Conservation (phyloP, 257 asterid genomes). For the Orobanche coerulescens region DNA sequence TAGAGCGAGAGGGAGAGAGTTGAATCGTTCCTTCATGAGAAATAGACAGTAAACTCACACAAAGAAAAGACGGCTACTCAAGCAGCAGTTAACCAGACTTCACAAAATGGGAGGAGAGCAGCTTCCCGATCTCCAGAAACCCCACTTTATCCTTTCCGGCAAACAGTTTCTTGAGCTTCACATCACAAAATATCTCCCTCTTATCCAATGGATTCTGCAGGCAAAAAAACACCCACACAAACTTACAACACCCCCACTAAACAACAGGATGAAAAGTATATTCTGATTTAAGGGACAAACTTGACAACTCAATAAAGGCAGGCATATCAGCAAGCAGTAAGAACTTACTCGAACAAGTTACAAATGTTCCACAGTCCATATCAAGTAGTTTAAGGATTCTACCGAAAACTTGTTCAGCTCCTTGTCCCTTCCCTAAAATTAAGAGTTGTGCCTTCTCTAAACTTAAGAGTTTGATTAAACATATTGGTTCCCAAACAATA, state of each 20-base stretch:
- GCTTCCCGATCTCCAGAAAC: conserved; percentile 46
- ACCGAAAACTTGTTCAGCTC: background rate
- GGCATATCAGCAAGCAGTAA: background rate
- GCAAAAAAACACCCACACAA: background rate
- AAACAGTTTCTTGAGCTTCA: conserved; percentile 47
- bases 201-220: conserved; percentile 48
- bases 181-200: conserved; percentile 55
- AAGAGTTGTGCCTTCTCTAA: background rate
- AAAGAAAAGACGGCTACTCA: background rate
- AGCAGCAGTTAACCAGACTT: conserved; percentile 30
- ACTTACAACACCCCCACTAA: conserved; percentile 9
- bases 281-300: background rate
- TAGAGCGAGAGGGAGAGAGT: background rate
- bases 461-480: background rate
- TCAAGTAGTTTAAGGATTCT: background rate
- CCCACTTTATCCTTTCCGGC: conserved; percentile 54
- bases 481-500: background rate
- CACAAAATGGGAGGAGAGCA: conserved; percentile 44
- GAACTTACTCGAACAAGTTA: background rate
- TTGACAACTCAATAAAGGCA: background rate
- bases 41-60: conserved; percentile 8
- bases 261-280: background rate
- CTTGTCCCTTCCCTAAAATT: background rate
- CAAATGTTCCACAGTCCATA: background rate
- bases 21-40: background rate